These are phyloP conservation scores for Amesomyces nigricolor DNA, from an alignment of 2,329 filamentous ascomycete species.

Conservation along the genomic window DNA sequence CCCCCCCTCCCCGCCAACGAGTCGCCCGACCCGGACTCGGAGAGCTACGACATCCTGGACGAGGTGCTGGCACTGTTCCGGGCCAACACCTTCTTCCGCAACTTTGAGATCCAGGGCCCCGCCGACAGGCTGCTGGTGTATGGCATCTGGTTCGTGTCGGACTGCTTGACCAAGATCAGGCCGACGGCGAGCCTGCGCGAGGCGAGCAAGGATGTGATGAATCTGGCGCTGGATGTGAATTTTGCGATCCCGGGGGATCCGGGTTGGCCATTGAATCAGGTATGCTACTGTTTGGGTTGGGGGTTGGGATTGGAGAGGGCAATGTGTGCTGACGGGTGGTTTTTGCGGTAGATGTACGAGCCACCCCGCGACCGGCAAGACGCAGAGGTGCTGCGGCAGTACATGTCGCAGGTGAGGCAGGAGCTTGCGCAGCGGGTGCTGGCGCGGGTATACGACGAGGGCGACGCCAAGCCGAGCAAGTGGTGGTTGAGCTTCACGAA, in stretches of 20 bases:
- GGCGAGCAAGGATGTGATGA: slow-evolving; percentile 71
- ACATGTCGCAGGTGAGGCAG: slow-evolving; percentile 87
- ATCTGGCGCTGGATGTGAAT: slow-evolving; percentile 83
- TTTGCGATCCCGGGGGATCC: slow-evolving; percentile 94
- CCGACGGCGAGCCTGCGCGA: slow-evolving; percentile 58
- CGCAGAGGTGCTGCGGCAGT: slow-evolving; percentile 82
- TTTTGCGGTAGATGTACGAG: slow-evolving; percentile 70
- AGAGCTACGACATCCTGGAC: slow-evolving; percentile 94
- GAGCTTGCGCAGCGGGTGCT: slow-evolving; percentile 80
- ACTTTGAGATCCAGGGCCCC: slow-evolving; percentile 97
- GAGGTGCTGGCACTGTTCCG: slow-evolving; percentile 90
- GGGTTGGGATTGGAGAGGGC: background rate
- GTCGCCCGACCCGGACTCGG: slow-evolving; percentile 74
- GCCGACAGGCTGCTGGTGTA: slow-evolving; percentile 94
- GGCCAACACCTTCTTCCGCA: slow-evolving; percentile 97
- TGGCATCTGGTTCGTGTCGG: slow-evolving; percentile 89
- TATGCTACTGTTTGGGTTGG: slow-evolving; percentile 28
- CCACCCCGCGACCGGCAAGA: slow-evolving; percentile 80
- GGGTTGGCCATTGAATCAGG: slow-evolving; percentile 87
- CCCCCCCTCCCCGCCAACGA: slow-evolving; percentile 53
- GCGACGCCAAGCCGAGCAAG: slow-evolving; percentile 66
- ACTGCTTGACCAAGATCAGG: slow-evolving; percentile 83
- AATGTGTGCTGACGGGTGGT: background rate
- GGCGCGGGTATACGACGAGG: slow-evolving; percentile 78
- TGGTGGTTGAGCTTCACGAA: slow-evolving; percentile 99